phyloP scores from a whole-genome alignment of 179 eudicot genomes.

The Drosera spatulata region DNA sequence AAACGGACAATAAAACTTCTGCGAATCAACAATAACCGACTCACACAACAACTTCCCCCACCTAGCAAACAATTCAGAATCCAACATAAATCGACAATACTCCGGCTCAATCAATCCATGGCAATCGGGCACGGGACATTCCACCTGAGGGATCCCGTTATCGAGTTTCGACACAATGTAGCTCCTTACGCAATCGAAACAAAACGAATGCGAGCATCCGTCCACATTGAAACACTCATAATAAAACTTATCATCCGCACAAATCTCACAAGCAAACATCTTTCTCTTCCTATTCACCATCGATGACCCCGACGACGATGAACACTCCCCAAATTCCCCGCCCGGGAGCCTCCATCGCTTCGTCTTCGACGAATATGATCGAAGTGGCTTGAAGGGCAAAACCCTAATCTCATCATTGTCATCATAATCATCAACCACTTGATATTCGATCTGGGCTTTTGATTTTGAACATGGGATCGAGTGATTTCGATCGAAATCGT shows the following conservation, averaged over 20 bases:
- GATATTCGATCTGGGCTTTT: no score
- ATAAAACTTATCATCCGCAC: slow-evolving; percentile 33
- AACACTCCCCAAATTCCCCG: no score
- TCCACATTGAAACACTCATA: slow-evolving; percentile 18
- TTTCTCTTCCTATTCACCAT: no score
- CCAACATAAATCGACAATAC: slow-evolving; percentile 30
- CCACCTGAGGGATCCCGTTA: slow-evolving; percentile 25
- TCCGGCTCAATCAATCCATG: slow-evolving; percentile 34
- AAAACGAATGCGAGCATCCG: slow-evolving; percentile 43
- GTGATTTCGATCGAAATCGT: no score
- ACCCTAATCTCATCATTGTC: no score
- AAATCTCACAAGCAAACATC: slow-evolving; percentile 40
- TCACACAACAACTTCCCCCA: slow-evolving; percentile 51
- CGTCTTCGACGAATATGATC: no score
- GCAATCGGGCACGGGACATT: slow-evolving; percentile 40
- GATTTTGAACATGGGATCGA: no score
- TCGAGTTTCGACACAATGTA: slow-evolving; percentile 16
- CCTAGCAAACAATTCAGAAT: slow-evolving; percentile 36
- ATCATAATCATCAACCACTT: no score
- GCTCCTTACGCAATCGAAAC: slow-evolving; percentile 34
- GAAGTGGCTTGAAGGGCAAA: no score
- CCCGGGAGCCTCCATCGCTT: no score
- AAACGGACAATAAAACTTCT: slow-evolving; percentile 57
- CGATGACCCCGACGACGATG: no score
- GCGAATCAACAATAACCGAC: slow-evolving; percentile 33